Conservation (phyloP, 192 early-diverging fungal genomes). For the Bifiguratus adelaidae region DNA sequence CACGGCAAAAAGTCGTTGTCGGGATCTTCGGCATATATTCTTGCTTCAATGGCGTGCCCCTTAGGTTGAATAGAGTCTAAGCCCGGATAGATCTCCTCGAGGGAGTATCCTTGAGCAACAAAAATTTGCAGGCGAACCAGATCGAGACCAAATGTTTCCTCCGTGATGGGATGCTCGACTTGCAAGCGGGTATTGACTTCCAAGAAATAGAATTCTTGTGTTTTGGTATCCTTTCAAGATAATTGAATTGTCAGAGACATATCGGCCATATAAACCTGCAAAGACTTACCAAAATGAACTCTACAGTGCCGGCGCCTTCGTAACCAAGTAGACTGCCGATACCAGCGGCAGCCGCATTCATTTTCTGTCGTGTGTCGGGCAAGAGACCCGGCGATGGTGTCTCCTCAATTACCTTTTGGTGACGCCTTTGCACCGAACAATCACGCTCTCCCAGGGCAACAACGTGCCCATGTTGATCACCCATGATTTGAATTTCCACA, state of each 20-base stretch:
- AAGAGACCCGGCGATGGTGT: slow-evolving; percentile 41
- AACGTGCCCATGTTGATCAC: slow-evolving; percentile 43
- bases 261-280: not conserved
- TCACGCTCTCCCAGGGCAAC: slow-evolving; percentile 48
- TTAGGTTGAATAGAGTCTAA: slow-evolving; percentile 47
- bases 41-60: slow-evolving; percentile 46
- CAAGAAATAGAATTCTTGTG: slow-evolving; percentile 48
- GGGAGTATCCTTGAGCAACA: slow-evolving; percentile 43
- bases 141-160: slow-evolving; percentile 46
- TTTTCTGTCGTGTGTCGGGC: slow-evolving; percentile 23
- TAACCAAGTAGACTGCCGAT: slow-evolving; percentile 38
- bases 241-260: not conserved
- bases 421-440: slow-evolving; percentile 51
- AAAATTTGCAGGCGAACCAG: slow-evolving; percentile 50
- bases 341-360: slow-evolving; percentile 32
- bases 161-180: slow-evolving; percentile 57
- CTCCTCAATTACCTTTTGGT: slow-evolving; percentile 59
- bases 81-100: slow-evolving; percentile 19
- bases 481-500: slow-evolving; percentile 50
- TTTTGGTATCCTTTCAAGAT: slow-evolving; percentile 24
- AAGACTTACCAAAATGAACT: slow-evolving; percentile 42
- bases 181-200: slow-evolving; percentile 60
- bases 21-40: slow-evolving; percentile 52
- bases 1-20: slow-evolving; percentile 44
- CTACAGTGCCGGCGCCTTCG: slow-evolving; percentile 49